These are phyloP conservation scores for Apiospora marii DNA, from an alignment of 2,329 filamentous ascomycete genomes.

Conservation along the genomic window DNA sequence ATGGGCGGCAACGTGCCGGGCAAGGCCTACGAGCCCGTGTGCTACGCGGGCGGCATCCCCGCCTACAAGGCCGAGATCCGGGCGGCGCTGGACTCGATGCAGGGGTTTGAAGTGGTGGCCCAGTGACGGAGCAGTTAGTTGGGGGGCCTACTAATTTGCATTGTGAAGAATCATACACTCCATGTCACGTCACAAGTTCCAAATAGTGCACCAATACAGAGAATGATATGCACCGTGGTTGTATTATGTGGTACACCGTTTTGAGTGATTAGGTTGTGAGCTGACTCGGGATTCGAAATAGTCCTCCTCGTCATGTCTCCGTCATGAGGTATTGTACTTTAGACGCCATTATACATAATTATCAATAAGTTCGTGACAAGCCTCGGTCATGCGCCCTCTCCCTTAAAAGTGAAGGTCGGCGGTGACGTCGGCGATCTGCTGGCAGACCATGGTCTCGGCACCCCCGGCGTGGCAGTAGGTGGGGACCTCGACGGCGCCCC, in stretches of 20 bases:
- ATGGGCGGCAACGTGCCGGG: constrained; percentile 64
- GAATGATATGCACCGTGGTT: background rate
- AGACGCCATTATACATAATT: constrained; percentile 1
- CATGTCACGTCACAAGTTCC: background rate
- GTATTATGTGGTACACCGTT: background rate
- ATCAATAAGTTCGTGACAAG: background rate
- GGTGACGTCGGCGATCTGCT: constrained; percentile 16
- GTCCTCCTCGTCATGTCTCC: background rate
- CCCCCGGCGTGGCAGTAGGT: constrained; percentile 21
- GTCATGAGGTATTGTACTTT: background rate
- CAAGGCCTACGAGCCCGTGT: constrained; percentile 60
- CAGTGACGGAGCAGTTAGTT: constrained; percentile 3
- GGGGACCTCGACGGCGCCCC: background rate
- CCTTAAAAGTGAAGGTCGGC: constrained; percentile 3
- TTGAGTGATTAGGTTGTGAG: background rate
- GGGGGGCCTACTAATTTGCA: too few species aligned
- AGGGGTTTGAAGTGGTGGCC: constrained; percentile 26
- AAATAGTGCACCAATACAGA: background rate
- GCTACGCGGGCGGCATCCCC: constrained; percentile 53
- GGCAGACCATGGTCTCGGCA: constrained; percentile 7
- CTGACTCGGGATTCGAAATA: background rate
- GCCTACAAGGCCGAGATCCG: constrained; percentile 38
- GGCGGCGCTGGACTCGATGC: constrained; percentile 21
- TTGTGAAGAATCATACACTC: too few species aligned
- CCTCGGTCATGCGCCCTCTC: background rate